Evolutionary conservation across 768 basidiomycete species (phyloP).

Genomic region (Agrocybe pediades): DNA sequence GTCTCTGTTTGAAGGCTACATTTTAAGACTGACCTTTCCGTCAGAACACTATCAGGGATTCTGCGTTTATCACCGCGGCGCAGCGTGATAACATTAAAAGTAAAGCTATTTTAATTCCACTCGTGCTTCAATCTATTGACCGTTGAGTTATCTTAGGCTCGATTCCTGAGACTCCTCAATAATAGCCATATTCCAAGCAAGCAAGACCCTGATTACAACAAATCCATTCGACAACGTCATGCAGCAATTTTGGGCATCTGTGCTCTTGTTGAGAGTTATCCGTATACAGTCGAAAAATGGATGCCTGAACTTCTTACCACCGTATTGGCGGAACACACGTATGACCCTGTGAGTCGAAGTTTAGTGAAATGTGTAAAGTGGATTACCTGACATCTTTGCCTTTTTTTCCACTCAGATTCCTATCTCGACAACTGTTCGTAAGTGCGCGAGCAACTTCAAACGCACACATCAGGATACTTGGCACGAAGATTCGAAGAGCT

Average conservation of each 20-base stretch:
- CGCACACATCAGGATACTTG: constrained; percentile 87
- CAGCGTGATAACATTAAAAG: constrained; percentile 75
- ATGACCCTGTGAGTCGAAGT: constrained; percentile 66
- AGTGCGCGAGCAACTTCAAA: constrained; percentile 79
- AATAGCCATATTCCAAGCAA: constrained; percentile 66
- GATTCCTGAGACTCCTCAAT: constrained; percentile 76
- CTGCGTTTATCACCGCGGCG: constrained; percentile 79
- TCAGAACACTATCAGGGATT: constrained; percentile 79
- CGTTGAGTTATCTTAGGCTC: constrained; percentile 47
- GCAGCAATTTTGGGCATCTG: constrained; percentile 94
- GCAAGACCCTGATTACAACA: constrained; percentile 65
- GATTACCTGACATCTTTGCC: constrained; percentile 7
- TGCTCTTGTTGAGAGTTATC: constrained; percentile 91
- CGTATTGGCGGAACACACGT: constrained; percentile 79
- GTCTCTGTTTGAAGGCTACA: background rate
- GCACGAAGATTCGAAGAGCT: constrained; percentile 86
- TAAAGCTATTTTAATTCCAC: constrained; percentile 19
- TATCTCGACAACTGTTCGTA: constrained; percentile 81
- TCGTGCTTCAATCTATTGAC: constrained; percentile 1
- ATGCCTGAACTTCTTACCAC: constrained; percentile 84
- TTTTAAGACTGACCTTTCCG: constrained; percentile 3
- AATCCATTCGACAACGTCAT: constrained; percentile 77
- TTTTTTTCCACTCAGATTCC: constrained; percentile 53
- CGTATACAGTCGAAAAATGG: constrained; percentile 95
- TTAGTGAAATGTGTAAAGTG: background rate